Percentiles rank a stretch among this genome's conserved stretches.
phyloP scores from a whole-genome alignment of 169 alveolate genomes.

The Sarcocystis neurona region DNA sequence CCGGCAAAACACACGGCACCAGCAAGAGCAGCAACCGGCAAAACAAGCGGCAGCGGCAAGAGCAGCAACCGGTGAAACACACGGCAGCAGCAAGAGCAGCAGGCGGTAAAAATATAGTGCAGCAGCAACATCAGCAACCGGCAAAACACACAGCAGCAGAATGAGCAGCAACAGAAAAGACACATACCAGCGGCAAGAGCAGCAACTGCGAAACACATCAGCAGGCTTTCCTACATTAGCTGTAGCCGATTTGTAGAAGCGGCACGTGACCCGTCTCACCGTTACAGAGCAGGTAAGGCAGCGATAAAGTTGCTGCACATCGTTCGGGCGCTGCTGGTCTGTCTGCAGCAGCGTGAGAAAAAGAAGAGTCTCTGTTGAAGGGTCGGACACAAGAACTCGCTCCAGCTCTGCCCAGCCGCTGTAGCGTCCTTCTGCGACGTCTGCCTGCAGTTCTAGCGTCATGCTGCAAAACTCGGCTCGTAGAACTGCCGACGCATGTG shows the following conservation, averaged over 20 bases:
- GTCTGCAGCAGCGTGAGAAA: slow-evolving; percentile 47
- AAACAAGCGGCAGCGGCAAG: too few relatives aligned
- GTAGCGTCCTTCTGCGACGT: slow-evolving; percentile 34
- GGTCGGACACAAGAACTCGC: slow-evolving; percentile 57
- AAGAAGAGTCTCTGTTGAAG: slow-evolving; percentile 59
- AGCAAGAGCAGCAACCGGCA: neutral
- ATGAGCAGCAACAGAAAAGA: neutral
- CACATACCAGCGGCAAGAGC: neutral
- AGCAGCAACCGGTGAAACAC: too few relatives aligned
- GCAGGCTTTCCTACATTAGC: too few relatives aligned
- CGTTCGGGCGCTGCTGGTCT: neutral
- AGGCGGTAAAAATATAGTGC: neutral
- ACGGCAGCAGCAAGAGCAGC: neutral
- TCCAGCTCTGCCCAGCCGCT: slow-evolving; percentile 55
- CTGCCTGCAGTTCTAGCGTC: slow-evolving; percentile 48
- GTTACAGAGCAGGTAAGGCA: neutral
- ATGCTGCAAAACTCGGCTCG: slow-evolving; percentile 55
- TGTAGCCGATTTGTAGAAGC: too few relatives aligned
- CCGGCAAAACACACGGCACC: neutral
- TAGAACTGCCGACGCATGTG: slow-evolving; percentile 43
- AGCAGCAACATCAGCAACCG: neutral
- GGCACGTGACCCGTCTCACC: too few relatives aligned
- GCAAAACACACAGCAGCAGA: neutral
- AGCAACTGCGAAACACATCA: neutral
- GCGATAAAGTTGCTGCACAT: neutral